phyloP scores from a whole-genome alignment of 768 basidiomycete species.

The Macrolepiota albuminosa region DNA sequence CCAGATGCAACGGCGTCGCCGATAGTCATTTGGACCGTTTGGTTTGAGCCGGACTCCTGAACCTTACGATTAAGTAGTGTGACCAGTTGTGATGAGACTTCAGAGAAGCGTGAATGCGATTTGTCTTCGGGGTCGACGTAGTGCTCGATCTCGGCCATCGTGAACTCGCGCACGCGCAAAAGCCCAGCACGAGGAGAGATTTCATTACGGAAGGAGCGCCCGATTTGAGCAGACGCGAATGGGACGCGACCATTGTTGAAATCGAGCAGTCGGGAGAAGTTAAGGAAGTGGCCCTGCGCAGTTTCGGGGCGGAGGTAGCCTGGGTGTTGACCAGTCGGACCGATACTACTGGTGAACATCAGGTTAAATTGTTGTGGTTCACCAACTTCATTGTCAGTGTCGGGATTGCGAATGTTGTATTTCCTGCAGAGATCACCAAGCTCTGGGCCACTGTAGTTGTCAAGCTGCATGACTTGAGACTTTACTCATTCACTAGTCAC shows the following conservation, averaged over 20 bases:
- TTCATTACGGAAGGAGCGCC: constrained; percentile 95
- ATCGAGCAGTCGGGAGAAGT: constrained; percentile 93
- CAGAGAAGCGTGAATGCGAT: constrained; percentile 75
- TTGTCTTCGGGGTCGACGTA: constrained; percentile 96
- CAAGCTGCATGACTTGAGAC: constrained; percentile 50
- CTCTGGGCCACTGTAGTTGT: constrained; percentile 89
- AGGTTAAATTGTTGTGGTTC: constrained; percentile 97
- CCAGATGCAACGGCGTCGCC: constrained; percentile 87
- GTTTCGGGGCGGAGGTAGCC: constrained; percentile 97
- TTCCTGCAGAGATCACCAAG: constrained; percentile 83
- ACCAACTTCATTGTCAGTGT: constrained; percentile 86
- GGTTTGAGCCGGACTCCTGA: constrained; percentile 72
- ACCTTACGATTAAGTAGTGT: constrained; percentile 76
- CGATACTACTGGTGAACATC: constrained; percentile 98
- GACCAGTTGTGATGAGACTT: constrained; percentile 72
- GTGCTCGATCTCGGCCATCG: constrained; percentile 99
- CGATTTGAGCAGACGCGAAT: constrained; percentile 96
- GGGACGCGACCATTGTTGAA: constrained; percentile 97
- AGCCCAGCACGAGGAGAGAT: constrained; percentile 96
- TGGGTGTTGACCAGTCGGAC: constrained; percentile 94
- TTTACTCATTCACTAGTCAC: neutral
- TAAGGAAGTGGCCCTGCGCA: constrained; percentile 97
- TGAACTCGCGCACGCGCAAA: constrained; percentile 96
- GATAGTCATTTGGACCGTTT: constrained; percentile 61
- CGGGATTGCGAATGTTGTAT: constrained; percentile 81